A percentile compares a stretch with the other conserved stretches of the same genome.
phyloP scores from a whole-genome alignment of 2,329 filamentous ascomycete species.

The Hypoxylon sp. region DNA sequence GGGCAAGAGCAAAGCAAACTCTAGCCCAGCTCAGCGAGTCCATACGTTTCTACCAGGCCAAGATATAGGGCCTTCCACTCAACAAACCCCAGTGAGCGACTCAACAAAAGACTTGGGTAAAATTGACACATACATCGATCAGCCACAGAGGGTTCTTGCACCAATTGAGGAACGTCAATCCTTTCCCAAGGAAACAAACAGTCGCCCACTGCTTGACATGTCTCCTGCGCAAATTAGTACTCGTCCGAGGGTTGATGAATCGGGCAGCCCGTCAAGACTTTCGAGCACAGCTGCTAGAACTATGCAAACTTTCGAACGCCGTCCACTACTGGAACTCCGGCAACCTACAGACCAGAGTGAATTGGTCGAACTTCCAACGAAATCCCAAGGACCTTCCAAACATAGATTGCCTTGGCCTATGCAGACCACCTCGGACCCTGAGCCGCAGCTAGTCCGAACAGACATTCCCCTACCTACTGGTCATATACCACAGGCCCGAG shows the following conservation, averaged over 20 bases:
- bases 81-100: not conserved
- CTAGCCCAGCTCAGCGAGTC: not conserved
- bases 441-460: constrained; percentile 2
- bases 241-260: constrained; percentile 17
- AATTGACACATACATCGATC: constrained; percentile 6
- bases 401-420: not conserved
- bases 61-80: not conserved
- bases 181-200: not conserved
- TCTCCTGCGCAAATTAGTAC: not conserved
- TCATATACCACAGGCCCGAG: not conserved
- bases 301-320: not conserved
- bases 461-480: not conserved
- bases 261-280: constrained; percentile 11
- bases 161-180: not conserved
- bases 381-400: not conserved
- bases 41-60: not conserved
- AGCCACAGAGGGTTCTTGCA: not conserved
- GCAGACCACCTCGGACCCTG: constrained; percentile 7
- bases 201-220: not conserved
- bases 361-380: not conserved
- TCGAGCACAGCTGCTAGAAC: not conserved
- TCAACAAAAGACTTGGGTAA: not conserved
- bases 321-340: constrained; percentile 6
- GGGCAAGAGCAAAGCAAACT: not conserved
- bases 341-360: not conserved